Evolutionary conservation across 1,139 yeast species (phyloP).

Genomic region (Candida sojae): DNA sequence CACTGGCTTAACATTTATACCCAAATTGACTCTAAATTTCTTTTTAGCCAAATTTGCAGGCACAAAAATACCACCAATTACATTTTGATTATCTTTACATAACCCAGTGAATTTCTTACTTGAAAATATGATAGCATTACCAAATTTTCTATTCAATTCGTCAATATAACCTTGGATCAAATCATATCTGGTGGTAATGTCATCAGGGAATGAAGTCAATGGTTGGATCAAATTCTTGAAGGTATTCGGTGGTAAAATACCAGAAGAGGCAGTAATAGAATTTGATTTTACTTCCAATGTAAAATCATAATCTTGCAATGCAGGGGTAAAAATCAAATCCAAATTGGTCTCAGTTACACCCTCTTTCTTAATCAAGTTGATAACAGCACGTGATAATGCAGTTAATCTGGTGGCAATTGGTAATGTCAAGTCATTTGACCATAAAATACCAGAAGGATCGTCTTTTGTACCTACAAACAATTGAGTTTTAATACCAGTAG

Average conservation of each 20-base stretch:
- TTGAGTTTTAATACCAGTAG: constrained; percentile 76
- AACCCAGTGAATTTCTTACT: constrained; percentile 54
- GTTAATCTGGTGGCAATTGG: constrained; percentile 88
- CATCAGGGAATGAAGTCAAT: constrained; percentile 45
- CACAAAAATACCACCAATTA: constrained; percentile 78
- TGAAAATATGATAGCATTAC: constrained; percentile 62
- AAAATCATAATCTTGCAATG: constrained; percentile 81
- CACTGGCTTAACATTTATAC: constrained; percentile 70
- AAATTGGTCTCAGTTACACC: constrained; percentile 51
- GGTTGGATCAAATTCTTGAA: constrained; percentile 65
- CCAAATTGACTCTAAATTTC: constrained; percentile 79
- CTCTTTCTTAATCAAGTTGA: constrained; percentile 46
- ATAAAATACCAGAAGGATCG: constrained; percentile 80
- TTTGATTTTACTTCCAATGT: constrained; percentile 57
- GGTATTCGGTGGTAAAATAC: constrained; percentile 53
- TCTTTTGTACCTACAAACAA: constrained; percentile 79
- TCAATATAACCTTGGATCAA: constrained; percentile 55
- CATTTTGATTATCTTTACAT: constrained; percentile 53
- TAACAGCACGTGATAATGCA: constrained; percentile 79
- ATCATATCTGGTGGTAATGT: constrained; percentile 50
- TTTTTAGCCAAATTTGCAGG: constrained; percentile 58
- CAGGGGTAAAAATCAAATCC: constrained; percentile 71
- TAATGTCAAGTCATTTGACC: constrained; percentile 72
- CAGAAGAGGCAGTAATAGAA: constrained; percentile 50
- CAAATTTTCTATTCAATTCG: constrained; percentile 58